These are phyloP conservation scores for Nigrospora sphaerica DNA, from an alignment of 2,329 filamentous ascomycete species.

Conservation along the genomic window DNA sequence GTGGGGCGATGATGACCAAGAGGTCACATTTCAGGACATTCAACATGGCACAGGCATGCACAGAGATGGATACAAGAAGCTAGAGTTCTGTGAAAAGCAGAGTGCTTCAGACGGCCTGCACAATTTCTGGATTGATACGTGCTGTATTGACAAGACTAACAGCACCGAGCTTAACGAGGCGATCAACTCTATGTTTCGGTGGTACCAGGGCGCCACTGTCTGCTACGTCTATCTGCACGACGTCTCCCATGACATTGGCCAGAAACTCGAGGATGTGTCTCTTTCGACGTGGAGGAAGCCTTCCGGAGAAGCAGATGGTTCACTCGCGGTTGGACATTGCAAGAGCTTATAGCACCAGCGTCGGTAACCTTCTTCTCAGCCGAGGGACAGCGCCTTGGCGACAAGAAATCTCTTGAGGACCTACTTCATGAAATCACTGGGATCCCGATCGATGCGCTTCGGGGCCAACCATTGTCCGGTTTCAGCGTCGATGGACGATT, in stretches of 20 bases:
- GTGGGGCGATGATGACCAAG: neutral
- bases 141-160: conserved; percentile 1
- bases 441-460: neutral
- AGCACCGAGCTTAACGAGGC: neutral
- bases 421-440: neutral
- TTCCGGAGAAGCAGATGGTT: neutral
- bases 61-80: neutral
- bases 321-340: neutral
- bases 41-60: neutral
- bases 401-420: neutral
- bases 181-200: conserved; percentile 11
- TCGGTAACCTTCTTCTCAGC: neutral
- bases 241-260: conserved; percentile 1
- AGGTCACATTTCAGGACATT: neutral
- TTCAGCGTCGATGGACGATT: neutral
- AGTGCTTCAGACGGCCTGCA: neutral
- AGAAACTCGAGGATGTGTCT: too few relatives aligned
- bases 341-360: neutral
- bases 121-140: conserved; percentile 2
- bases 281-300: neutral
- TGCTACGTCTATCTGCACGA: conserved; percentile 13
- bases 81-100: neutral
- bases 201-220: conserved; percentile 6
- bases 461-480: neutral
- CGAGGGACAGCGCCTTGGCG: neutral